phyloP scores from a whole-genome alignment of 2,329 filamentous ascomycete species.

The Davidsoniella eucalypti region DNA sequence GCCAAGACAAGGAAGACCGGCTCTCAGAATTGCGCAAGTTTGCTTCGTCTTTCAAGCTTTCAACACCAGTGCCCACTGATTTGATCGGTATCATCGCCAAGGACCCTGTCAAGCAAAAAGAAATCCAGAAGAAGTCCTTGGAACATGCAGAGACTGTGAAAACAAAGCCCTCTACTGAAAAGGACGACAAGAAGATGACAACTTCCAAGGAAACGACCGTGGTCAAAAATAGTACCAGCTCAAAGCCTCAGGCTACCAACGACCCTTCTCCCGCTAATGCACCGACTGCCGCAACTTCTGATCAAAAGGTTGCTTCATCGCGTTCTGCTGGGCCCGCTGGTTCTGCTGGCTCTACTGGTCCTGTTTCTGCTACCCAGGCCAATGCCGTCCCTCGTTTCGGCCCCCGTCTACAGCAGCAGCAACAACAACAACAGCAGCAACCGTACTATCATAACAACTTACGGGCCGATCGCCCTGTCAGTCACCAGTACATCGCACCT shows the following conservation, averaged over 20 bases:
- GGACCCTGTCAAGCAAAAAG: slow-evolving; percentile 83
- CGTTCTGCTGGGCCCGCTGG: slow-evolving; percentile 24
- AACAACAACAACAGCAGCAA: neutral
- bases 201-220: slow-evolving; percentile 19
- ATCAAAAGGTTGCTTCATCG: slow-evolving; percentile 1
- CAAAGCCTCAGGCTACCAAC: slow-evolving; percentile 14
- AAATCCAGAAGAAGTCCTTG: slow-evolving; percentile 64
- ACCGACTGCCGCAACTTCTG: slow-evolving; percentile 17
- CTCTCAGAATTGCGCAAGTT: slow-evolving; percentile 92
- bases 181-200: slow-evolving; percentile 31
- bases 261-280: slow-evolving; percentile 20
- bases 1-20: slow-evolving; percentile 75
- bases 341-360: slow-evolving; percentile 24
- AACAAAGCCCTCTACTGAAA: slow-evolving; percentile 13
- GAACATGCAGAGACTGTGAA: slow-evolving; percentile 27
- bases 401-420: slow-evolving; percentile 19
- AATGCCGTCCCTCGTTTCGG: slow-evolving; percentile 7
- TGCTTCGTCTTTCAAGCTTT: slow-evolving; percentile 81
- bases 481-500: neutral
- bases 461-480: neutral
- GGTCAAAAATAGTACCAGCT: neutral
- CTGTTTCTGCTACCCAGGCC: neutral
- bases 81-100: slow-evolving; percentile 91
- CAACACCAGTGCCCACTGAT: slow-evolving; percentile 80
- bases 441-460: slow-evolving; percentile 6